These are phyloP conservation scores for Mrakia hoshinonis DNA, from an alignment of 768 basidiomycete species.

Conservation along the genomic window DNA sequence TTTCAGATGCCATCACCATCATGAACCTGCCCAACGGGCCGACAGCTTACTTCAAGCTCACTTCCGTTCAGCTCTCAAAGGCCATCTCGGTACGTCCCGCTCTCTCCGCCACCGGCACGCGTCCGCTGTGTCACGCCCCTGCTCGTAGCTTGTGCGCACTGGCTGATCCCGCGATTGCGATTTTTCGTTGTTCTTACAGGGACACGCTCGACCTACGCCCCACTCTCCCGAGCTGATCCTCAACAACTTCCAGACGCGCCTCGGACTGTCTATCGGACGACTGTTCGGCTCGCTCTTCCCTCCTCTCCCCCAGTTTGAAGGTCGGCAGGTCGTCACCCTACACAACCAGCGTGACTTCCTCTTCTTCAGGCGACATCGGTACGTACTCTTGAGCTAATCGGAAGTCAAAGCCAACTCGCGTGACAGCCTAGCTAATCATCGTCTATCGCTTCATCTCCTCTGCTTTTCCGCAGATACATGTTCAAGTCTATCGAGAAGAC, in stretches of 20 bases:
- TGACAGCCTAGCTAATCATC: no score
- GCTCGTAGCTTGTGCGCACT: neutral
- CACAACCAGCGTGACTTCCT: constrained; percentile 97
- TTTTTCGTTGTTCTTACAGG: constrained; percentile 44
- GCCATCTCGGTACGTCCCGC: constrained; percentile 59
- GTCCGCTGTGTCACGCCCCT: neutral
- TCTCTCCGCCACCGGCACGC: constrained; percentile 6
- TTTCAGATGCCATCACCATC: constrained; percentile 79
- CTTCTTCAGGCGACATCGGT: constrained; percentile 94
- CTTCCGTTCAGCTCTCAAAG: constrained; percentile 74
- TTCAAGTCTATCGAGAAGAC: constrained; percentile 87
- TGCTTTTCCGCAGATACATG: constrained; percentile 56
- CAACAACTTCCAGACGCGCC: constrained; percentile 84
- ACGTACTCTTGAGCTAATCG: constrained; percentile 32
- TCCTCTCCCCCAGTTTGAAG: constrained; percentile 87
- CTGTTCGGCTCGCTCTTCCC: constrained; percentile 97
- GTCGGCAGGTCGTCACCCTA: constrained; percentile 89
- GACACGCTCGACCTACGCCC: constrained; percentile 82
- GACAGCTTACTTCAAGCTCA: constrained; percentile 88
- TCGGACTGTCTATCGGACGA: constrained; percentile 85
- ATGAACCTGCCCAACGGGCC: constrained; percentile 86
- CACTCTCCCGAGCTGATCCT: constrained; percentile 92
- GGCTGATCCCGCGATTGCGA: neutral
- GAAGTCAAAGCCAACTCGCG: no score
- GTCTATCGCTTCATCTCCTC: no score